phyloP scores from a whole-genome alignment of 306 rosid genomes.

The Fagus crenata region DNA sequence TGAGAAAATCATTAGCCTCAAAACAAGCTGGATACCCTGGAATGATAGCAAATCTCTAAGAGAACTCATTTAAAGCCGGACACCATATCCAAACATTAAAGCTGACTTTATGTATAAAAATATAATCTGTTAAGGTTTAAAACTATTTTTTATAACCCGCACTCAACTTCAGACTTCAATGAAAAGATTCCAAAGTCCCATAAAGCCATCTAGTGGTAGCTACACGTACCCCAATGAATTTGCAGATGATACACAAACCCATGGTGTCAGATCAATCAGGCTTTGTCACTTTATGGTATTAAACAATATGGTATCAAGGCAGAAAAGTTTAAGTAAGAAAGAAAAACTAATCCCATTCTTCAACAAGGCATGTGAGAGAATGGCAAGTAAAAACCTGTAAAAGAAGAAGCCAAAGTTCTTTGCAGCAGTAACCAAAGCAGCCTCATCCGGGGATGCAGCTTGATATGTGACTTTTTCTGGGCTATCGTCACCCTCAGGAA shows the following conservation, averaged over 20 bases:
- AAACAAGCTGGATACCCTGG: slow-evolving; percentile 26
- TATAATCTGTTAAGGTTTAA: not conserved
- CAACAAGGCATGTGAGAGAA: slow-evolving; percentile 4
- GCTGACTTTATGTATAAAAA: slow-evolving; percentile 1
- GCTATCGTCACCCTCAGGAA: slow-evolving; percentile 12
- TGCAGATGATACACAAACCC: slow-evolving; percentile 8
- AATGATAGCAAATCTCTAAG: slow-evolving; percentile 23
- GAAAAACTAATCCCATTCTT: not conserved
- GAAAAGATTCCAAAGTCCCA: not conserved
- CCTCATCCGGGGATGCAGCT: slow-evolving; percentile 27
- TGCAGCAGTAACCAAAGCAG: slow-evolving; percentile 75
- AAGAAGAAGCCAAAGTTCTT: slow-evolving; percentile 97
- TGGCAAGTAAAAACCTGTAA: slow-evolving; percentile 65
- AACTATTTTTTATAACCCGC: not conserved
- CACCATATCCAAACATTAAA: slow-evolving; percentile 4
- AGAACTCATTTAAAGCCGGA: slow-evolving; percentile 24
- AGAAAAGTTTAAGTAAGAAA: slow-evolving; percentile 2
- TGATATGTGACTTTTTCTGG: slow-evolving; percentile 19
- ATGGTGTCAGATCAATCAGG: not conserved
- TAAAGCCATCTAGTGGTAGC: not conserved
- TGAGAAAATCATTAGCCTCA: slow-evolving; percentile 33
- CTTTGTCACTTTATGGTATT: not conserved
- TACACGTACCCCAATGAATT: not conserved
- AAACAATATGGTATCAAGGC: not conserved
- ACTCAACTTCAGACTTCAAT: slow-evolving; percentile 4